Conservation (phyloP, 1,139 yeast genomes). For the Geotrichum macrosporum region DNA sequence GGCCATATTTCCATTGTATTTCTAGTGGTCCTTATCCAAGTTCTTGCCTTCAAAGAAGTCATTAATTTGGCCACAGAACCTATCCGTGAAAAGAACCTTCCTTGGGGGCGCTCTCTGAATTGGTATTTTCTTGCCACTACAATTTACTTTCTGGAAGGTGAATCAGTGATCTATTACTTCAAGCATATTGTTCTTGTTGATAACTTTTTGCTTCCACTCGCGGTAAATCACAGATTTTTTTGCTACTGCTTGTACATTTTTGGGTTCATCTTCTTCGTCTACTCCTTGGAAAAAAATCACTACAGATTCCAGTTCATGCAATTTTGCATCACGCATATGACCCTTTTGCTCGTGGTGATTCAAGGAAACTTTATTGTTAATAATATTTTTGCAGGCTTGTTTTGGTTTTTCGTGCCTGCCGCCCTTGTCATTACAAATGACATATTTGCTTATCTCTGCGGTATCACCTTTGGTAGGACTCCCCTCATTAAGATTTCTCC, state of each 20-base stretch:
- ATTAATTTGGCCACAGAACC: constrained; percentile 77
- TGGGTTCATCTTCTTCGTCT: constrained; percentile 87
- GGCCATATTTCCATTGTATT: constrained; percentile 81
- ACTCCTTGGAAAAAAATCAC: constrained; percentile 81
- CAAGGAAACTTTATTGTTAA: constrained; percentile 91
- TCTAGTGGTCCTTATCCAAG: constrained; percentile 69
- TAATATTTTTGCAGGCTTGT: constrained; percentile 81
- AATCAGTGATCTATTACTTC: constrained; percentile 64
- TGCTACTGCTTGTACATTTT: constrained; percentile 78
- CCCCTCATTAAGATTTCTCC: constrained; percentile 92
- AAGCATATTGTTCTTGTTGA: constrained; percentile 45
- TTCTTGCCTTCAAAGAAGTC: constrained; percentile 84
- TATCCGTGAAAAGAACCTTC: constrained; percentile 75
- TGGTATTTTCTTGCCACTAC: constrained; percentile 76
- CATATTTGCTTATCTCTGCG: constrained; percentile 93
- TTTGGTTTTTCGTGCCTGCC: constrained; percentile 91
- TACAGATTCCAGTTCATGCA: constrained; percentile 91
- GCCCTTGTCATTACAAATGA: constrained; percentile 90
- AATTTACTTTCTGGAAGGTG: constrained; percentile 84
- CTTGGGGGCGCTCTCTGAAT: constrained; percentile 74
- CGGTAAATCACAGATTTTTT: constrained; percentile 73
- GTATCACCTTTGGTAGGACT: constrained; percentile 90
- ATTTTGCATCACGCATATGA: constrained; percentile 91
- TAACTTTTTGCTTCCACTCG: constrained; percentile 43
- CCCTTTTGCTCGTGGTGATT: constrained; percentile 77